Evolutionary conservation across 208 protist genomes (phyloP).

Genomic region (Trypanosoma lewisi): DNA sequence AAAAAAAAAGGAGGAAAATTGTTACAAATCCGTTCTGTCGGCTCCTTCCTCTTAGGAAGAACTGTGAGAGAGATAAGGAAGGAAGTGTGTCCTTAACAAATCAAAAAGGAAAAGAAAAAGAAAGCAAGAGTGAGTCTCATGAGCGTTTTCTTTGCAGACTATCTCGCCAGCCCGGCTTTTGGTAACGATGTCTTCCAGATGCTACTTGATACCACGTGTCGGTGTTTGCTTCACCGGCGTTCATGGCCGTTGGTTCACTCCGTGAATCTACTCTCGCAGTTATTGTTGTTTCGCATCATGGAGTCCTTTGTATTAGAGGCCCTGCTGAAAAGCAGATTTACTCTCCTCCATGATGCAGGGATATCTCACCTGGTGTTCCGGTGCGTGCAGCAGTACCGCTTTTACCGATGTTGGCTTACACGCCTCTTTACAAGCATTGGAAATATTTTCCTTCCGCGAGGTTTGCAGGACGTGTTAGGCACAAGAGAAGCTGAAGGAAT

Average conservation of each 20-base stretch:
- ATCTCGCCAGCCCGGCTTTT: constrained; percentile 47
- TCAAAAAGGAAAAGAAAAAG: neutral
- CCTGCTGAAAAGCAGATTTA: constrained; percentile 26
- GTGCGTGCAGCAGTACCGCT: constrained; percentile 60
- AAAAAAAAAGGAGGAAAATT: neutral
- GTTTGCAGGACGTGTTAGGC: constrained; percentile 21
- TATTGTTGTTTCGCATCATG: constrained; percentile 40
- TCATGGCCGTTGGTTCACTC: neutral
- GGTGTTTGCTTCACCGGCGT: neutral
- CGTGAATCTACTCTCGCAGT: constrained; percentile 29
- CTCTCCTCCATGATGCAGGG: constrained; percentile 50
- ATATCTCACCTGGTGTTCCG: constrained; percentile 49
- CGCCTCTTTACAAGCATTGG: constrained; percentile 28
- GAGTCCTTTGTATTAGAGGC: constrained; percentile 53
- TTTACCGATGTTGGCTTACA: constrained; percentile 49
- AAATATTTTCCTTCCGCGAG: constrained; percentile 30
- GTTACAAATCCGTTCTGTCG: too few species aligned
- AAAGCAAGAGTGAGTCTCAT: constrained; percentile 8
- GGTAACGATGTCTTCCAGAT: constrained; percentile 44
- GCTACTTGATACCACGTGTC: constrained; percentile 16
- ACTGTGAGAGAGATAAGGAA: too few species aligned
- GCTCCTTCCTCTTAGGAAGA: too few species aligned
- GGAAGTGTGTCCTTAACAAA: too few species aligned
- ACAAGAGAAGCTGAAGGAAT: constrained; percentile 10
- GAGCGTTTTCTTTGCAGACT: constrained; percentile 51